These are phyloP conservation scores for Zasmidium citrigriseum DNA, from an alignment of 2,329 filamentous ascomycete species.

Conservation along the genomic window DNA sequence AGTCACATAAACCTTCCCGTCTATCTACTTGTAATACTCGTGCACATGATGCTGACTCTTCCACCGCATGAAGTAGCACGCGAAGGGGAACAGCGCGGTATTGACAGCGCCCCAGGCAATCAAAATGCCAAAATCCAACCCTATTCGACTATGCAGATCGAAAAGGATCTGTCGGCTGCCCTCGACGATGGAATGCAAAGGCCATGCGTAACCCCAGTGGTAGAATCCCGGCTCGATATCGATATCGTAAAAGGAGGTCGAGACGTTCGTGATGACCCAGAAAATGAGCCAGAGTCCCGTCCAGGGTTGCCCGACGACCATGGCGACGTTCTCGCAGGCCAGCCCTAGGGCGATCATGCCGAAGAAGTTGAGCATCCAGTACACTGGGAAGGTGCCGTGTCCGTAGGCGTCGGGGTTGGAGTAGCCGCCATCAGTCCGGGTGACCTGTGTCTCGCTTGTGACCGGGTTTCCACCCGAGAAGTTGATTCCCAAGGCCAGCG, in stretches of 20 bases:
- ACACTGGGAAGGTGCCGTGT: slow-evolving; percentile 60
- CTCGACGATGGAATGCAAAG: slow-evolving; percentile 63
- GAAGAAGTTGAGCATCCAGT: slow-evolving; percentile 55
- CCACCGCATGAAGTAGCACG: slow-evolving; percentile 46
- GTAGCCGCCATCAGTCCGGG: slow-evolving; percentile 27
- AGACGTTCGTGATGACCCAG: slow-evolving; percentile 67
- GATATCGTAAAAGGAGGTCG: slow-evolving; percentile 61
- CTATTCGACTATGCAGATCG: slow-evolving; percentile 58
- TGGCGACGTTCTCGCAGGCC: slow-evolving; percentile 65
- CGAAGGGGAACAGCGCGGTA: slow-evolving; percentile 54
- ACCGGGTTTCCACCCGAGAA: slow-evolving; percentile 51
- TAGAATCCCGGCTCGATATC: slow-evolving; percentile 62
- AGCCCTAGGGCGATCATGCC: slow-evolving; percentile 65
- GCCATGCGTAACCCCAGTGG: slow-evolving; percentile 64
- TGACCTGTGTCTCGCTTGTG: slow-evolving; percentile 46
- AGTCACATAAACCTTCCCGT: too few relatives aligned
- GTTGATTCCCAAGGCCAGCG: slow-evolving; percentile 63
- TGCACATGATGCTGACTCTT: slow-evolving; percentile 37
- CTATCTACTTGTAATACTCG: slow-evolving; percentile 33
- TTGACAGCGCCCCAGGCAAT: slow-evolving; percentile 60
- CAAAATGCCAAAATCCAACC: slow-evolving; percentile 62
- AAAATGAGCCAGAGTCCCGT: slow-evolving; percentile 65
- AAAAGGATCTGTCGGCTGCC: slow-evolving; percentile 63
- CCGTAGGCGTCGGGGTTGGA: slow-evolving; percentile 58
- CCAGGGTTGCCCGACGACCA: slow-evolving; percentile 64